Evolutionary conservation across 495 filamentous ascomycete species (phyloP).

Genomic region (Aspergillus ellipticus): DNA sequence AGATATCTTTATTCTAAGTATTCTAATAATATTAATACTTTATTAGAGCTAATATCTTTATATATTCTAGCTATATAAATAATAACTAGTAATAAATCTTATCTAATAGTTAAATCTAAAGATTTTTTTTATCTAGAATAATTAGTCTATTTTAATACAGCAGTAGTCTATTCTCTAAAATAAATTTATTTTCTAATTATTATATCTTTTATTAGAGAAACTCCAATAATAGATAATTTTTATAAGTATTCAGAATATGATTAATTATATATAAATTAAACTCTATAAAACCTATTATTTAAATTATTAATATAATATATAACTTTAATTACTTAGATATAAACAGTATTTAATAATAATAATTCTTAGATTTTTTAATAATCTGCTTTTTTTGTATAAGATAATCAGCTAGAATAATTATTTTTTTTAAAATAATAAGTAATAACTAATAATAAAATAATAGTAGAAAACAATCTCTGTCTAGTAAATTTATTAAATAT

Average conservation of each 20-base stretch:
- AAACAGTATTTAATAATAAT: no score
- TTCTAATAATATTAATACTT: background rate
- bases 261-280: no score
- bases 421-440: no score
- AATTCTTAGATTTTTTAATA: no score
- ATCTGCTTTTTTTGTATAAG: no score
- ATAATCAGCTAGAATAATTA: no score
- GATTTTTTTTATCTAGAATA: background rate
- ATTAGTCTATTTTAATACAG: background rate
- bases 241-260: background rate
- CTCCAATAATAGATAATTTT: background rate
- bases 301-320: no score
- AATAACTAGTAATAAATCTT: background rate
- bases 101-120: background rate
- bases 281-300: no score
- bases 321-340: no score
- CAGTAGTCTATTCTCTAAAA: background rate
- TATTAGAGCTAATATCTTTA: background rate
- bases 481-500: no score
- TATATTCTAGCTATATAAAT: background rate
- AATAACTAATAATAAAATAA: no score
- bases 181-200: background rate
- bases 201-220: background rate
- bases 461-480: no score
- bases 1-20: background rate